Evolutionary conservation across 192 early-diverging fungal species (phyloP).

Genomic region (Backusella macrospora): DNA sequence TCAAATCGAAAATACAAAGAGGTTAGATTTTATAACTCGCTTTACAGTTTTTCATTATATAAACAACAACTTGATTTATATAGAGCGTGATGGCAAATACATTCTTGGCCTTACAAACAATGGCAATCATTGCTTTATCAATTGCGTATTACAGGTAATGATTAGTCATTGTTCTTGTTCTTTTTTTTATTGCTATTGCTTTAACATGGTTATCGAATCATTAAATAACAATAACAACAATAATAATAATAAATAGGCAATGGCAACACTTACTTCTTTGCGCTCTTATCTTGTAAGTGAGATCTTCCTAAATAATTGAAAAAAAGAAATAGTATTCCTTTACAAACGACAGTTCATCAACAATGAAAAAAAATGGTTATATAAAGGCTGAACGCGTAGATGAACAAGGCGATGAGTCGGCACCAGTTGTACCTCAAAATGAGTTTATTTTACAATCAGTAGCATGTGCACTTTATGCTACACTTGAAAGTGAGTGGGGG

Average conservation of each 20-base stretch:
- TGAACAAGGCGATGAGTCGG: conserved; percentile 43
- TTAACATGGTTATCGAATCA: no score
- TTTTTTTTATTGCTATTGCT: not conserved
- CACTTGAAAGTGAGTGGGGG: conserved; percentile 38
- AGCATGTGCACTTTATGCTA: conserved; percentile 42
- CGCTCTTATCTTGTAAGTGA: conserved; percentile 38
- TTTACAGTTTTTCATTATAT: no score
- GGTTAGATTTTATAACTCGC: conserved; percentile 4
- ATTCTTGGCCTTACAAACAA: conserved; percentile 79
- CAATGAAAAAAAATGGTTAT: not conserved
- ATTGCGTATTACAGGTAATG: conserved; percentile 82
- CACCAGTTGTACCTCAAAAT: conserved; percentile 31
- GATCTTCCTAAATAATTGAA: not conserved
- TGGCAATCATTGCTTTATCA: conserved; percentile 94
- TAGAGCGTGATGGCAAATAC: conserved; percentile 40
- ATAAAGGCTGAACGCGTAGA: conserved; percentile 43
- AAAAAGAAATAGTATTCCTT: not conserved
- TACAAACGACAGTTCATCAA: not conserved
- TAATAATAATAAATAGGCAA: conserved; percentile 21
- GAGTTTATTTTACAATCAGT: conserved; percentile 42
- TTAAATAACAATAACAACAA: not conserved
- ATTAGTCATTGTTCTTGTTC: no score
- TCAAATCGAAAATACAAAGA: conserved; percentile 31
- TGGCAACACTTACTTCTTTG: conserved; percentile 38
- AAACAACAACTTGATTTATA: not conserved